Base-by-base conservation (phyloP, 768 basidiomycete genomes). In the Rhodotorula graminis region DNA sequence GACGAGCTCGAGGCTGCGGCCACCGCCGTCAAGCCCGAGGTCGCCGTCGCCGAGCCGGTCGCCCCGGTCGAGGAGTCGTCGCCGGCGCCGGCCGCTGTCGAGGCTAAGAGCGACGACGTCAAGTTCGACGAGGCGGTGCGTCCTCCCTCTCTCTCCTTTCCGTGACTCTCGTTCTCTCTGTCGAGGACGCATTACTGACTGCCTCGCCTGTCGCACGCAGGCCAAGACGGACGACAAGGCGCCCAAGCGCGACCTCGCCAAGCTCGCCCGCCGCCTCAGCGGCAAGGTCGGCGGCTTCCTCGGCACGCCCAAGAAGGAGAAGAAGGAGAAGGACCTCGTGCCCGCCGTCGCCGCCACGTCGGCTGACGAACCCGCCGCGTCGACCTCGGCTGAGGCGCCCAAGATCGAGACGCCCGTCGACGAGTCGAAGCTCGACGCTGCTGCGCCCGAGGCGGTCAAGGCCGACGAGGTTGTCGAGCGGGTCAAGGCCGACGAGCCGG, bases 261-360 rank as follows among this genome's bases (percentile, higher is more conserved):
- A 74, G 55, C 66, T 70, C 44, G 49, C 67, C 46, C 72, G 71
- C 40, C 71, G 71, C 44, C 68, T 69, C 21, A 66, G 65, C 9
- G 60, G 69, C 70, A 67, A 65, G 53, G 37, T 74, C 57, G 73
- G 73, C 46, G 63, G 46, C 18, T 49, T 70, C 37, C 52, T 74
- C 60, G 25, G 40, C 57, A 70, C 73, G 52, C 70, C 73, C 40
- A 74, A 70, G 73, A 74, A 74, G 73, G 72, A 70, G 59, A 72
- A 72, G 67, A 65, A 63, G 42, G 71, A 74, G 66, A 58, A 70
- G 53, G 73, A 74, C 44, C 37, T 64, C 37, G 50, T 63, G 33
- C 61, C 68, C 40, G 31, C 55, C 33, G 65, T 12, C 23, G 29
- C 60, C 11, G 19, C 37, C n/a, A 2, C 44, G 10, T 5, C 53